Evolutionary conservation across 2,329 filamentous ascomycete species (phyloP), one percentile per base, ranked within the genome.

Genomic region (Aspergillus brasiliensis): DNA sequence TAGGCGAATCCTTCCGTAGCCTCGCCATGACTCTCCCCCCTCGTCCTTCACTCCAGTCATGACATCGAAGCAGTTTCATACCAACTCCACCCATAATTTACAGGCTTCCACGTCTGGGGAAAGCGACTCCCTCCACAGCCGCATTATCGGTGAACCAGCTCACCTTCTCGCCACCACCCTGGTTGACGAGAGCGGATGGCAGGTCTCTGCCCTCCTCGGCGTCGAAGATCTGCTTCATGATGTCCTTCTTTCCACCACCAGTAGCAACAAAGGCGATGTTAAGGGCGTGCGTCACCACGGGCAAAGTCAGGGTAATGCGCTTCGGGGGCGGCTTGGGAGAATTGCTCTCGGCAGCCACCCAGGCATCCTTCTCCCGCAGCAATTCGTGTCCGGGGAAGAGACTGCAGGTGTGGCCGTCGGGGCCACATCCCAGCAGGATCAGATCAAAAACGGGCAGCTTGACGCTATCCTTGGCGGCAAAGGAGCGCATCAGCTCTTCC

Each of bases 331-430:
- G 94, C 84, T 99, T 99, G 53, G 95, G 95, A 46, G 92, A 96
- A 81, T 98, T 91, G 71, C 90, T 88, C 72, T 97, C 96, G 48
- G 92, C 86, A 13, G 93, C 89, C 46, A 98, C 92, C 95, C 95
- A 99, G 56, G 94, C 92, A 70, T 88, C 89, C 37, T 86, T 86
- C 81, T 98, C 94, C 65, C 92, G 88, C 67, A 98, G 84, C 56
- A 98, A 84, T 60, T 89, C 86, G 74, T 97, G 94, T 57, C 89
- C 90, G 5, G 95, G 95, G 83, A 99, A 99, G 55, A 99, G 83
- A 69, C 90, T 95, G 87, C 95, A 98, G 34, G 95, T 98, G 81
- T 99, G 95, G 55, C 95, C 95, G 76, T 98, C 95, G 13, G 95
- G 94, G 0, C 95, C 95, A 75, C 91, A 96, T 70, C 95, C 95